Conservation (phyloP, 805 yeast genomes). For the Ogataea ramenticola region DNA sequence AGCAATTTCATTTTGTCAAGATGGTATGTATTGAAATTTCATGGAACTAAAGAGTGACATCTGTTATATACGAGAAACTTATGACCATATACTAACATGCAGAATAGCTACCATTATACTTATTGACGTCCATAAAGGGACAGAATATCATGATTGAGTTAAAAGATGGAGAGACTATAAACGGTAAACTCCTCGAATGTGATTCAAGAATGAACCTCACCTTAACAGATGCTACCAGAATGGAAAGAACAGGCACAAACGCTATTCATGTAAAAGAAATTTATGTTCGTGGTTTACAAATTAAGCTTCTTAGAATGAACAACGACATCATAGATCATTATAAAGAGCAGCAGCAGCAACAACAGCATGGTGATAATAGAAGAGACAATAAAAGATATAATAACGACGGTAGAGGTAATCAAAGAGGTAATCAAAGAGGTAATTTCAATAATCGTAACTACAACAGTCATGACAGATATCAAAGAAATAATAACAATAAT, state of each 20-base stretch:
- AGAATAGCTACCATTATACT: constrained; percentile 78
- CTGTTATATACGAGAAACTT: neutral
- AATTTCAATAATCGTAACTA: constrained; percentile 7
- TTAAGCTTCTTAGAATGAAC: constrained; percentile 69
- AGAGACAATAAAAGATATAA: constrained; percentile 16
- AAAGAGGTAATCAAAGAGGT: constrained; percentile 4
- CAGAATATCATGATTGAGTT: constrained; percentile 84
- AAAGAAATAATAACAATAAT: constrained; percentile 19
- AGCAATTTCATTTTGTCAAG: no score
- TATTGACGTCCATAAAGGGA: constrained; percentile 85
- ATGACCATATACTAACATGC: neutral
- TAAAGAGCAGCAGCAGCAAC: constrained; percentile 49
- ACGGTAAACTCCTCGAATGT: constrained; percentile 77
- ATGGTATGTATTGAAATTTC: neutral
- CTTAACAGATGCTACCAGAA: constrained; percentile 64
- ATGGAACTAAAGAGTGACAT: no score
- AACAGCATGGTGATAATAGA: constrained; percentile 14
- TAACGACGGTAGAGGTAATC: constrained; percentile 9
- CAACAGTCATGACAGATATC: constrained; percentile 21
- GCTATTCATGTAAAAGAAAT: constrained; percentile 62
- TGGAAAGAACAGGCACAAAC: constrained; percentile 52
- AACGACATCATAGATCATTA: constrained; percentile 72
- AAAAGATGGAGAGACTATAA: constrained; percentile 83
- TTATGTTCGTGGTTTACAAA: constrained; percentile 80
- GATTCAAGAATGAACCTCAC: constrained; percentile 97